phyloP scores from a whole-genome alignment of 1,284 basidiomycete species.

The Xerocomus minutiporus region DNA sequence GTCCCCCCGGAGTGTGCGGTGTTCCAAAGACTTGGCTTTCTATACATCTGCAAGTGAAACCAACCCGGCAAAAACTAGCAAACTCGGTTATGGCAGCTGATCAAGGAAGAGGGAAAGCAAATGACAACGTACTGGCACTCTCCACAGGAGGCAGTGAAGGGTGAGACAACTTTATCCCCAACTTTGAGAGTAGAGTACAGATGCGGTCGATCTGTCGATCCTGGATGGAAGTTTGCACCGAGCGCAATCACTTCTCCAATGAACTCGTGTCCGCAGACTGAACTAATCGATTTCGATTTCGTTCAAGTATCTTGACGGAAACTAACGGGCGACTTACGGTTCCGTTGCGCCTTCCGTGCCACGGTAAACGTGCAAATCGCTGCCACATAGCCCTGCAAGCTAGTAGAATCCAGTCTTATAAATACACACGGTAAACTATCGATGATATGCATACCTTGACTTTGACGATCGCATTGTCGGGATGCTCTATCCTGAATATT shows the following conservation, averaged over 20 bases:
- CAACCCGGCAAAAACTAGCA: slow-evolving; percentile 65
- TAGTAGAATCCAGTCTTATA: slow-evolving; percentile 21
- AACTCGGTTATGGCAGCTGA: background rate
- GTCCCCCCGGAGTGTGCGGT: slow-evolving; percentile 70
- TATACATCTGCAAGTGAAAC: slow-evolving; percentile 74
- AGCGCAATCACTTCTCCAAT: slow-evolving; percentile 74
- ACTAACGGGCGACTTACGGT: slow-evolving; percentile 26
- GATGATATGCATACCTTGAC: slow-evolving; percentile 44
- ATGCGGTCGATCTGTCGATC: slow-evolving; percentile 46
- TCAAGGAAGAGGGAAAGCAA: background rate
- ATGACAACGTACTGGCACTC: slow-evolving; percentile 63
- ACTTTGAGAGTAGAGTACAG: slow-evolving; percentile 66
- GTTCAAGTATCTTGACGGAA: background rate
- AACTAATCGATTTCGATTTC: slow-evolving; percentile 36
- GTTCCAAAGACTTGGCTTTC: slow-evolving; percentile 70
- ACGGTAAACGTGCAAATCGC: slow-evolving; percentile 78
- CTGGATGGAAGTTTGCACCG: slow-evolving; percentile 55
- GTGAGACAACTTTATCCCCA: slow-evolving; percentile 83
- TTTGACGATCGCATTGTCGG: slow-evolving; percentile 74
- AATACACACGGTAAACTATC: background rate
- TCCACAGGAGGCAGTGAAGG: slow-evolving; percentile 82
- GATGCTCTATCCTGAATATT: slow-evolving; percentile 53
- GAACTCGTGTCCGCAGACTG: slow-evolving; percentile 78
- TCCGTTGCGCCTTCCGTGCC: slow-evolving; percentile 44
- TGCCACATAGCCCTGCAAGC: slow-evolving; percentile 76